Evolutionary conservation across 2,329 filamentous ascomycete species (phyloP).

Genomic region (Neofusicoccum cordaticola): DNA sequence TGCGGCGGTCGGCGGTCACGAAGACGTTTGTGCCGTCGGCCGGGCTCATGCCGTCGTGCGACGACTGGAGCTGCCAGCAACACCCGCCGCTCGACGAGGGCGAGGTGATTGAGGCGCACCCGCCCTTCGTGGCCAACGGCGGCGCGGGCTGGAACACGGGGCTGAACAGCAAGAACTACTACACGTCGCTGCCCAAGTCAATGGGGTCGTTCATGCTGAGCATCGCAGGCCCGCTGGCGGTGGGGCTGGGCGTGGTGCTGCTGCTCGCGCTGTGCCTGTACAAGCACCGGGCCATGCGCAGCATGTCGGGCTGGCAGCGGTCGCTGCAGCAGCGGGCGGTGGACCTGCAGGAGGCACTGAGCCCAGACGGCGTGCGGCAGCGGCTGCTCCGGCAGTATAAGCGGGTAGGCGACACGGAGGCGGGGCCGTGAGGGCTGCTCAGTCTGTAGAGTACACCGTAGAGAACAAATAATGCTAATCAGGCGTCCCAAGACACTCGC

Average conservation of each 20-base stretch:
- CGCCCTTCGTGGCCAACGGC: slow-evolving; percentile 17
- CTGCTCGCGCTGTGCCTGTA: slow-evolving; percentile 14
- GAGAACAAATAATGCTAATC: not conserved
- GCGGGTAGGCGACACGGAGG: slow-evolving; percentile 13
- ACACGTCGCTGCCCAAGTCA: slow-evolving; percentile 8
- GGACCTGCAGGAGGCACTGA: slow-evolving; percentile 13
- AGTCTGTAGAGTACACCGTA: not conserved
- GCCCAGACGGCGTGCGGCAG: slow-evolving; percentile 6
- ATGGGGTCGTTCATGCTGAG: slow-evolving; percentile 8
- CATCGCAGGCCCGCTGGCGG: slow-evolving; percentile 13
- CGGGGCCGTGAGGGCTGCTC: not conserved
- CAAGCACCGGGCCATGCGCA: slow-evolving; percentile 17
- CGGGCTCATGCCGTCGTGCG: slow-evolving; percentile 28
- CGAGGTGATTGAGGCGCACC: slow-evolving; percentile 17
- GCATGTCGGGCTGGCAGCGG: slow-evolving; percentile 15
- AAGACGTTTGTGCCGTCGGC: slow-evolving; percentile 38
- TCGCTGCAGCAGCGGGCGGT: slow-evolving; percentile 16
- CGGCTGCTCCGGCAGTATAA: slow-evolving; percentile 5
- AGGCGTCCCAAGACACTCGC: not conserved
- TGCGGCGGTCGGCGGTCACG: slow-evolving; percentile 32
- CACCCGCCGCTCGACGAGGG: slow-evolving; percentile 19
- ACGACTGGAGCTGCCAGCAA: slow-evolving; percentile 30
- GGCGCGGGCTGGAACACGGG: slow-evolving; percentile 17
- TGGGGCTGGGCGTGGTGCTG: slow-evolving; percentile 1
- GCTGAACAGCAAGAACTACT: slow-evolving; percentile 17